Percentiles rank a stretch among this genome's conserved stretches.
Evolutionary conservation across 2,329 filamentous ascomycete species (phyloP).

Genomic region (Trichoderma sp.): DNA sequence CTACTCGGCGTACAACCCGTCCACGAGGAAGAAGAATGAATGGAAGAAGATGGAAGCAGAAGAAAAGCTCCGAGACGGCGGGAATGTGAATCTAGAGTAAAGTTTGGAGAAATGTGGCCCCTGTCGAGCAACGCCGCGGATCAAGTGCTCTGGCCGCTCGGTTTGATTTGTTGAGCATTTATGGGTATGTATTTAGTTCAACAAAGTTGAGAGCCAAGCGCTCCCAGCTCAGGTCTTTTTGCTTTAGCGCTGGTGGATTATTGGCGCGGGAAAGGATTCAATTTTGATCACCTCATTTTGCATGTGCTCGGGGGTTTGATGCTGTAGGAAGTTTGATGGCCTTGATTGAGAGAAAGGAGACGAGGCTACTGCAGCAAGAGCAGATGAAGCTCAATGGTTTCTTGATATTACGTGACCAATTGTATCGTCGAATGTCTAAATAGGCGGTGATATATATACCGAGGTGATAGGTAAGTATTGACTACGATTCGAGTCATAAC

Average conservation of each 20-base stretch:
- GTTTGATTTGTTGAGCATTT: conserved; percentile 18
- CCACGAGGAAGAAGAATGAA: background rate
- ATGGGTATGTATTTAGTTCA: background rate
- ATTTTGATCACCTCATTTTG: background rate
- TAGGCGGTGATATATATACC: background rate
- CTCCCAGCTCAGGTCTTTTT: background rate
- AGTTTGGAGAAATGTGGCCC: conserved; percentile 16
- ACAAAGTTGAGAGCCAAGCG: conserved; percentile 1
- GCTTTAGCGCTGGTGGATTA: background rate
- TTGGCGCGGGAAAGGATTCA: background rate
- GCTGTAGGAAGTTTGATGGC: background rate
- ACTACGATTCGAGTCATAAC: background rate
- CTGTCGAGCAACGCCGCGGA: background rate
- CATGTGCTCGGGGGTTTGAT: background rate
- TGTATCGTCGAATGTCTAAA: background rate
- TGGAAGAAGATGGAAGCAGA: background rate
- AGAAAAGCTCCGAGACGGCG: background rate
- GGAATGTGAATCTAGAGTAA: background rate
- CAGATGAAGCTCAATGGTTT: background rate
- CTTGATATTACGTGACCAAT: background rate
- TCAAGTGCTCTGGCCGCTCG: conserved; percentile 4
- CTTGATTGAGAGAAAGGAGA: background rate
- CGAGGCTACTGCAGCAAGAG: background rate
- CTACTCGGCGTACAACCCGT: background rate
- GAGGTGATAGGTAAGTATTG: background rate